Evolutionary conservation across 2,329 filamentous ascomycete genomes (phyloP).

Genomic region (Arthroderma uncinatum): DNA sequence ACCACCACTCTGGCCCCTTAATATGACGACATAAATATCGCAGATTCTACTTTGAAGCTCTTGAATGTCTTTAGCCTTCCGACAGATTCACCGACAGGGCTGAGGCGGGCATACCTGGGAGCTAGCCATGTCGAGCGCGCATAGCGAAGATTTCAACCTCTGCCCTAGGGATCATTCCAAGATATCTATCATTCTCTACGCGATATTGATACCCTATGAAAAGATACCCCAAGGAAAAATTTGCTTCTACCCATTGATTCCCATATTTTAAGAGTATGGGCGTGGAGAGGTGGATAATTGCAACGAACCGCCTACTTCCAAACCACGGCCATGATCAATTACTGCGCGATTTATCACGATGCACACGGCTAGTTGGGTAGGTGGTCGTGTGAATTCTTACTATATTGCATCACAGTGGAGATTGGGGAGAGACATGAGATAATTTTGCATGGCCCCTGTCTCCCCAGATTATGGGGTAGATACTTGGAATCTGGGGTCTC

Average conservation of each 20-base stretch:
- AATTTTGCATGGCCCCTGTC: neutral
- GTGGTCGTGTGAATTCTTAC: neutral
- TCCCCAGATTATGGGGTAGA: neutral
- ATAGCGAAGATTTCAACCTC: too few relatives aligned
- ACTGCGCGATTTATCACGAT: neutral
- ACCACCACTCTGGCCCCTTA: neutral
- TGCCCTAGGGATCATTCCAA: too few relatives aligned
- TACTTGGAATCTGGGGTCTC: neutral
- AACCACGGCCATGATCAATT: neutral
- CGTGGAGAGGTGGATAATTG: too few relatives aligned
- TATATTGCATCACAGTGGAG: neutral
- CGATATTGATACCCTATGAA: too few relatives aligned
- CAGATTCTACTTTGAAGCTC: neutral
- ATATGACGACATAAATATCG: neutral
- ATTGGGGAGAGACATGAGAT: neutral
- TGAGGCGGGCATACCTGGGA: too few relatives aligned
- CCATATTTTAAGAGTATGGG: too few relatives aligned
- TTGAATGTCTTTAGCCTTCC: neutral
- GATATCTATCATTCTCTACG: too few relatives aligned
- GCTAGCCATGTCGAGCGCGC: too few relatives aligned
- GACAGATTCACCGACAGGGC: too few relatives aligned
- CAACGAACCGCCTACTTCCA: too few relatives aligned
- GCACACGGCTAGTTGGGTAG: neutral
- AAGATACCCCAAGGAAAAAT: too few relatives aligned
- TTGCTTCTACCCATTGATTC: too few relatives aligned